Percentiles rank a stretch among this genome's conserved stretches.
Conservation (phyloP, 257 asterid genomes). For the Nicotiana tabacum region DNA sequence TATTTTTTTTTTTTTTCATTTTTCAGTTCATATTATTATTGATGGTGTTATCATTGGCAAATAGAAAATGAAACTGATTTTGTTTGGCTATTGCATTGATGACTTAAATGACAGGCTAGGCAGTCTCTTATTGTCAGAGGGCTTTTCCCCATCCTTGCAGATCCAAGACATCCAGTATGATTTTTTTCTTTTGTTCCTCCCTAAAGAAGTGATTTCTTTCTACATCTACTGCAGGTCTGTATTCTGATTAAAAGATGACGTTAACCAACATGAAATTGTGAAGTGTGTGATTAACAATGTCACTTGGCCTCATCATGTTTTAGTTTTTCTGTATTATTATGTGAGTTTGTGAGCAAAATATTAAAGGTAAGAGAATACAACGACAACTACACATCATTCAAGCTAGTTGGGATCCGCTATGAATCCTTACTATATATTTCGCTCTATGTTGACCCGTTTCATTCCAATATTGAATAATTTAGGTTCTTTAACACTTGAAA, state of each 20-base stretch:
- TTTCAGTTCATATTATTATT: not conserved
- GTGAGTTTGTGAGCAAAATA: not conserved
- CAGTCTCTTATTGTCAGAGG: conserved; percentile 92
- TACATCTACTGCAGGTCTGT: not conserved
- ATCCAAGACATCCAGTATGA: conserved; percentile 94
- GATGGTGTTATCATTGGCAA: not conserved
- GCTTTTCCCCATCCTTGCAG: conserved; percentile 94
- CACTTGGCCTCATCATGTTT: not conserved
- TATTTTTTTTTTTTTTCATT: not conserved
- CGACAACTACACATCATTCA: not conserved
- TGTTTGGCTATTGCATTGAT: not conserved
- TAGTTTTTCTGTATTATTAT: not conserved
- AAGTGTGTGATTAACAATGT: not conserved
- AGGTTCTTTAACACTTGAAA: not conserved
- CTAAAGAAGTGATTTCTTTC: not conserved
- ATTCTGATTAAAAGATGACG: not conserved
- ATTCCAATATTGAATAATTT: not conserved
- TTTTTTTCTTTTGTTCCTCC: not conserved
- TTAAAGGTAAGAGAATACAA: not conserved
- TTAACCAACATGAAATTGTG: not conserved
- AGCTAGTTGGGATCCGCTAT: not conserved
- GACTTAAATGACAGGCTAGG: conserved; percentile 62
- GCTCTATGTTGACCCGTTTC: not conserved
- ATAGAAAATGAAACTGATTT: not conserved
- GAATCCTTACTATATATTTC: not conserved